phyloP scores from a whole-genome alignment of 2,329 filamentous ascomycete species.

The Gaeumannomyces sp. region DNA sequence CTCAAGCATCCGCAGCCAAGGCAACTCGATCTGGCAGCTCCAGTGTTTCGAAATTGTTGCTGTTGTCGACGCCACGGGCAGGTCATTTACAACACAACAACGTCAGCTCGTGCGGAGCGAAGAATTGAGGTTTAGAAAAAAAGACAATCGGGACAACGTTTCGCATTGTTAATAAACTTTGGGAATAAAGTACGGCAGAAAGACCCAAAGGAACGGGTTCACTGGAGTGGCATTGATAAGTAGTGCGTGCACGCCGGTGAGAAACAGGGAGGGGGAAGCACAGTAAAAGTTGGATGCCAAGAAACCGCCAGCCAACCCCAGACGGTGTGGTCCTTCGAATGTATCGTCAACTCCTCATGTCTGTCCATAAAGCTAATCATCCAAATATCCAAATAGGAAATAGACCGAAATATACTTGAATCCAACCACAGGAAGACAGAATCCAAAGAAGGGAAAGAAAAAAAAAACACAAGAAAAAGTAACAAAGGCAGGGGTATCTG shows the following conservation, averaged over 20 bases:
- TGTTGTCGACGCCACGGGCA: neutral
- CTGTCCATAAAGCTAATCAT: neutral
- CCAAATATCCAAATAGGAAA: neutral
- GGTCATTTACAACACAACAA: neutral
- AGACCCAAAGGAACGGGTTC: neutral
- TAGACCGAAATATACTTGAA: neutral
- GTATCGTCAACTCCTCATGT: neutral
- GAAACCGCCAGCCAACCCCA: neutral
- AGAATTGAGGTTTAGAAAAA: neutral
- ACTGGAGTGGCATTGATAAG: too few relatives aligned
- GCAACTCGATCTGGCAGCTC: too few relatives aligned
- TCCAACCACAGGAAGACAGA: neutral
- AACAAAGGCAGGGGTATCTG: slow-evolving; percentile 13
- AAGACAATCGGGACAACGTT: neutral
- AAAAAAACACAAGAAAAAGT: slow-evolving; percentile 12
- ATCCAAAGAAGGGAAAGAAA: neutral
- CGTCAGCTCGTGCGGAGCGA: neutral
- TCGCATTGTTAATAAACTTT: neutral
- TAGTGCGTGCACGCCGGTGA: too few relatives aligned
- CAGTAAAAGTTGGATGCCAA: neutral
- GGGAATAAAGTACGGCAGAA: neutral
- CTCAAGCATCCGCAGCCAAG: too few relatives aligned
- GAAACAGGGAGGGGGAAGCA: too few relatives aligned
- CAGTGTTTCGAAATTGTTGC: neutral
- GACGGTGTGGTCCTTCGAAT: neutral